Base-by-base conservation (phyloP, 306 rosid genomes). In the Prunus dulcis region DNA sequence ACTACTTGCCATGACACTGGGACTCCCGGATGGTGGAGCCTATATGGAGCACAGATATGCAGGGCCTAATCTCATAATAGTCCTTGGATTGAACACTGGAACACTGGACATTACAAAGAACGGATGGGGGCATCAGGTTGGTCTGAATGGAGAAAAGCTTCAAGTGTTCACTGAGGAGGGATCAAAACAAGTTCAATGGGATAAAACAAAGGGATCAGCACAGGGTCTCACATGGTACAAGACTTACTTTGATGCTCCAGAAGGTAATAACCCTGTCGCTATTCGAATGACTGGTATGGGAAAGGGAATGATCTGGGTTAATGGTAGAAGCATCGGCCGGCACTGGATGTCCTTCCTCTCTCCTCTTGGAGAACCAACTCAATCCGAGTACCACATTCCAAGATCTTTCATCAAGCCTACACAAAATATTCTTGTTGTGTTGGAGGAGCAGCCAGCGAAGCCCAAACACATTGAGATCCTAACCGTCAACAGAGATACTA, bases 121-220 rank as follows among this genome's bases (percentile, higher is more conserved):
- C 2, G 79, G 79, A 5, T 75, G 72, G 72, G 38, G 79, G 27
- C 79, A 75, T 75, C 72, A 64, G 38, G 60, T 75, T n/a, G 79
- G 79, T 8, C 32, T 75, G 1, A 30, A 20, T 20, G 79, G 79
- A 13, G 79, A 51, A 23, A 75, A 64, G 70, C 2, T 75, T 9
- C 38, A 51, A 30, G 25, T n/a, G 1, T 75, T 75, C 79, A 32
- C 64, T 4, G 10, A 64, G 15, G 41, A 53, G 32, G 64, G 72
- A 30, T 75, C 72, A 1, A 66, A 51, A n/a, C 60, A 41, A 19
- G 72, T 75, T 20, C 17, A 75, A 32, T 75, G 79, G 79, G 2
- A 7, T 1, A 41, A 64, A 50, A 41, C 64, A 13, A 51, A 32
- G 32, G 79, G 53, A 50, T 34, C 32, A 64, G 22, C 46, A 32